Conservation (phyloP, 2,329 filamentous ascomycete species). For the Penicillium sumatraense region DNA sequence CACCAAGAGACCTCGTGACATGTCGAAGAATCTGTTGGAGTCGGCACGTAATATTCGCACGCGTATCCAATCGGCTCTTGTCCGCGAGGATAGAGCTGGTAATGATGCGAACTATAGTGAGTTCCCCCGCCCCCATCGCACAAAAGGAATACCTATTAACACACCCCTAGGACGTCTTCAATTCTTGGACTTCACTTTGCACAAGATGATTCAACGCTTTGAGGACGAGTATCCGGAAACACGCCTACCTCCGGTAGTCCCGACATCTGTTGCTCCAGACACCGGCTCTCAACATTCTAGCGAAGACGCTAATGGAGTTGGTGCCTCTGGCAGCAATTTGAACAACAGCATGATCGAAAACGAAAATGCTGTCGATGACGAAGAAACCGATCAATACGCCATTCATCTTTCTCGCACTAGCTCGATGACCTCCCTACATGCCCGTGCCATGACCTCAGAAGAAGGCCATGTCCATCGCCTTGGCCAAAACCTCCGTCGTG, state of each 20-base stretch:
- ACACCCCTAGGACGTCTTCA: constrained; percentile 66
- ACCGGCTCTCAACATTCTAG: constrained; percentile 41
- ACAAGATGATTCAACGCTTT: constrained; percentile 91
- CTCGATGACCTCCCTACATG: constrained; percentile 70
- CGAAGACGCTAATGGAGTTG: constrained; percentile 30
- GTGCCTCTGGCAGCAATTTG: constrained; percentile 37
- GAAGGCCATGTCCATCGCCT: constrained; percentile 73
- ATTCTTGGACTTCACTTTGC: constrained; percentile 86
- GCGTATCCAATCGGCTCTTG: constrained; percentile 80
- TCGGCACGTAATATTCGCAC: constrained; percentile 87
- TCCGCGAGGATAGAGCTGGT: constrained; percentile 70
- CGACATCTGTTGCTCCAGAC: constrained; percentile 26
- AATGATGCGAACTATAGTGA: constrained; percentile 80
- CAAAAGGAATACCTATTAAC: constrained; percentile 28
- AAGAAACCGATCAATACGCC: constrained; percentile 48
- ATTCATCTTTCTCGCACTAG: constrained; percentile 62
- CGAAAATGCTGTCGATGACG: constrained; percentile 43
- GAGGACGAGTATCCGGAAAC: constrained; percentile 96
- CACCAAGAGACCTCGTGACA: constrained; percentile 77
- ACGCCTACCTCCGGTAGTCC: constrained; percentile 51
- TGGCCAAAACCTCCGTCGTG: constrained; percentile 68
- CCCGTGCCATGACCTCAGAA: constrained; percentile 67
- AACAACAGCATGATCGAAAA: constrained; percentile 33
- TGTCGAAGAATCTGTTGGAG: constrained; percentile 86
- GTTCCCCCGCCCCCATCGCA: constrained; percentile 37